Base-by-base conservation (phyloP, 768 basidiomycete species). In the Pleurotus tuoliensis region DNA sequence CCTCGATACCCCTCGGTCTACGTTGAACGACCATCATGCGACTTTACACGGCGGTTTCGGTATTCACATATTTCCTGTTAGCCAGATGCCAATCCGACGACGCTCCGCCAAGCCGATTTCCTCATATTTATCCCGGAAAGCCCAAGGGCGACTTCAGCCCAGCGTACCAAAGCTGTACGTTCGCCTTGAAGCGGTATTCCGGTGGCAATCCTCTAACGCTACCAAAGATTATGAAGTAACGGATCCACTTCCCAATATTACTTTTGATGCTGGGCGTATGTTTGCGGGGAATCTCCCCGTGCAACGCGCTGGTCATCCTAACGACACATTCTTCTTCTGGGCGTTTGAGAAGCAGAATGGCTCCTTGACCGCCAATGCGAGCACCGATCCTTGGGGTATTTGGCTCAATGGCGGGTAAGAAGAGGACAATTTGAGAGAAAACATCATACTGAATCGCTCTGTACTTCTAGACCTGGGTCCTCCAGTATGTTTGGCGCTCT, bases 401-500 rank as follows among this genome's bases (percentile, higher is more conserved):
- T 90, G 86, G 86, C 66, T 89, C 22, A 87, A 88, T 58, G 88
- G 87, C 70, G 87, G 86, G 83, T 84, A 61, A 47, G 81, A 66
- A 41, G 44, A 45, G 37, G 47, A 37, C 20, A 47, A 46, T 9
- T 25, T 52, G 18, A 9, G 34, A 20, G 51, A 44, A 22, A 46
- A n/a, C 13, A 8, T 22, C 45, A 49, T 43, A 50, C 53, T 55
- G 1, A 34, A 24, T 39, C 47, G 45, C 22, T 30, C 34, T 53
- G 11, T 8, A 12, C 53, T 48, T 15, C 25, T 50, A 79, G 88
- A 15, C 87, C 88, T 3, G 88, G 88, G 16, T 80, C 86, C 4
- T 89, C 88, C 11, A 87, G 87, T 66, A 71, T 89, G 64, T 69
- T 78, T 45, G 87, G 87, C 4, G 68, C 85, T 56, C 70, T 87